These are phyloP conservation scores for Thelephora aurantiotincta DNA, from an alignment of 768 basidiomycete genomes.

Conservation along the genomic window DNA sequence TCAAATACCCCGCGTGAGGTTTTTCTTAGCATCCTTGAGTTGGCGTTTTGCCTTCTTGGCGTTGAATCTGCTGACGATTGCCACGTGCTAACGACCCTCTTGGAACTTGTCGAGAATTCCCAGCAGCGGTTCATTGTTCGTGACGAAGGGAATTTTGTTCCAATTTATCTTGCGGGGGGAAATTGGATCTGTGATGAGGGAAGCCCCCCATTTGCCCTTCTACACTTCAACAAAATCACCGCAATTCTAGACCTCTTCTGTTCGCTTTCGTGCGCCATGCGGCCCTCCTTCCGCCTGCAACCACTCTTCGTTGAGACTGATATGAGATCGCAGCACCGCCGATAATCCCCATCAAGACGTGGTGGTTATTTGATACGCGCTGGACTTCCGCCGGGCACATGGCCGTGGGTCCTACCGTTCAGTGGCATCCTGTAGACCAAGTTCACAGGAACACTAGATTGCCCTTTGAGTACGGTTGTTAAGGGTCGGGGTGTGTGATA, in stretches of 20 bases:
- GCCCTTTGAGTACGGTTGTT: conserved; percentile 17
- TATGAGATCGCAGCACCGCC: conserved; percentile 28
- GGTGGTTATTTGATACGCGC: conserved; percentile 30
- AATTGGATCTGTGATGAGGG: conserved; percentile 52
- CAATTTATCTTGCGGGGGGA: conserved; percentile 65
- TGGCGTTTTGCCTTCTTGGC: conserved; percentile 59
- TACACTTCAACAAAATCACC: too few species aligned
- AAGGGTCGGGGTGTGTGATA: neutral
- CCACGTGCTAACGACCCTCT: conserved; percentile 79
- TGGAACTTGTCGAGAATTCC: conserved; percentile 76
- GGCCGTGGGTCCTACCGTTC: conserved; percentile 20
- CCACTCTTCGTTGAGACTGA: conserved; percentile 6
- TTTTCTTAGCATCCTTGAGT: conserved; percentile 65
- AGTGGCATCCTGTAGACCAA: conserved; percentile 24
- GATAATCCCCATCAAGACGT: conserved; percentile 37
- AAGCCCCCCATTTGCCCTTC: too few species aligned
- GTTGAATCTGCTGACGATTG: conserved; percentile 68
- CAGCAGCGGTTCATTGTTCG: conserved; percentile 69
- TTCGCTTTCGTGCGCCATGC: conserved; percentile 52
- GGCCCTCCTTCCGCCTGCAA: conserved; percentile 64
- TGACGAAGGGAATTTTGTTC: conserved; percentile 69
- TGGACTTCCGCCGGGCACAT: too few species aligned
- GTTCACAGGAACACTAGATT: conserved; percentile 13
- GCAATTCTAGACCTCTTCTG: conserved; percentile 23
- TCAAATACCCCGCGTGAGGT: conserved; percentile 59